phyloP scores from a whole-genome alignment of 306 rosid genomes.

The Citrullus colocynthis region DNA sequence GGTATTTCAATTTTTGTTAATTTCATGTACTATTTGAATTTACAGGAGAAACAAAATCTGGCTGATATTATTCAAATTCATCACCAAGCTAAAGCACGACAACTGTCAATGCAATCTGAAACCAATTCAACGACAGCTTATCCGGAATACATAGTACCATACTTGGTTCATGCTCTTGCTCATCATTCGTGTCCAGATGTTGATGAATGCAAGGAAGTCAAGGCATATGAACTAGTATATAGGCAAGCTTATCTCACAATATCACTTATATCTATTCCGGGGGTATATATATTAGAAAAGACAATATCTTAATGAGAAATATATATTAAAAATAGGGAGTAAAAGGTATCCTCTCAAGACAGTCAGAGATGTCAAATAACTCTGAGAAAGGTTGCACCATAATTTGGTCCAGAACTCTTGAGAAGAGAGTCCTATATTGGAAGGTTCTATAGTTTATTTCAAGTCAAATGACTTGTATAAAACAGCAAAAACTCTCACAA shows the following conservation, averaged over 20 bases:
- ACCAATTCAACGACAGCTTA: slow-evolving; percentile 47
- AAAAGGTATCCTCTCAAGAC: not conserved
- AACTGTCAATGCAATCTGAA: slow-evolving; percentile 51
- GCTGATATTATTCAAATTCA: slow-evolving; percentile 84
- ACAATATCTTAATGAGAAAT: not conserved
- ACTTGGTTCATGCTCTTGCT: slow-evolving; percentile 77
- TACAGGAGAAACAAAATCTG: slow-evolving; percentile 69
- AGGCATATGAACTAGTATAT: slow-evolving; percentile 62
- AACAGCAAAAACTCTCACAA: not conserved
- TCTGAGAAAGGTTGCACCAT: not conserved
- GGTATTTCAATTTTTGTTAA: slow-evolving; percentile 8
- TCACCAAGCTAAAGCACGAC: slow-evolving; percentile 68
- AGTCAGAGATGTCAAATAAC: not conserved
- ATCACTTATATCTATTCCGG: not conserved
- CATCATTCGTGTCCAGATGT: slow-evolving; percentile 75
- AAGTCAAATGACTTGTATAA: not conserved
- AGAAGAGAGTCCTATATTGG: not conserved
- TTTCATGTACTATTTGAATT: slow-evolving; percentile 21
- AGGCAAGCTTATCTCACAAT: slow-evolving; percentile 29
- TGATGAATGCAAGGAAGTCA: slow-evolving; percentile 81
- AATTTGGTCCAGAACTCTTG: not conserved
- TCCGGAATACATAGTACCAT: slow-evolving; percentile 79
- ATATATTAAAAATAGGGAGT: not conserved
- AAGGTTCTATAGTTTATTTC: not conserved
- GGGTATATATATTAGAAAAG: not conserved